Evolutionary conservation across 2,329 filamentous ascomycete species (phyloP).

Genomic region (Colletotrichum agaves): DNA sequence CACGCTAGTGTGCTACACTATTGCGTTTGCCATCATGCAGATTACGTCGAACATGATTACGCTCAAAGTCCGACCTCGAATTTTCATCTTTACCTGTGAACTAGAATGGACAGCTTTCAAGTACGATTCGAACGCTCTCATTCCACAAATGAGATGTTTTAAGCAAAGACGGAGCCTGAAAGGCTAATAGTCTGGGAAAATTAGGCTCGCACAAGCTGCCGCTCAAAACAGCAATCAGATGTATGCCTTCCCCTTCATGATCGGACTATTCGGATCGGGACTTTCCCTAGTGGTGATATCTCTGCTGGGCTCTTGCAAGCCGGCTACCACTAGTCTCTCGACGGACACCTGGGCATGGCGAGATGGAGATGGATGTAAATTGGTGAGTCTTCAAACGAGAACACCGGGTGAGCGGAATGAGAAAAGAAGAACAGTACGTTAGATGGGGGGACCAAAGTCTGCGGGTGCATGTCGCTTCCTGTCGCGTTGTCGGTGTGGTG

Average conservation of each 20-base stretch:
- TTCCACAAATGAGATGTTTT: no score
- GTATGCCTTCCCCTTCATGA: conserved; percentile 47
- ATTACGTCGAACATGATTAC: conserved; percentile 73
- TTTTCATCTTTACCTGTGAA: conserved; percentile 67
- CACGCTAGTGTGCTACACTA: conserved; percentile 41
- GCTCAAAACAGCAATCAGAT: conserved; percentile 39
- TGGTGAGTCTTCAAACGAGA: not conserved
- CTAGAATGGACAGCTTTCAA: conserved; percentile 14
- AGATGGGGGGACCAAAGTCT: not conserved
- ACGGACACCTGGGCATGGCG: conserved; percentile 44
- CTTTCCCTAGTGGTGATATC: conserved; percentile 46
- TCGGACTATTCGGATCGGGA: conserved; percentile 46
- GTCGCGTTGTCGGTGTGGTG: conserved; percentile 43
- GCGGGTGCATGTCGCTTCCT: conserved; percentile 44
- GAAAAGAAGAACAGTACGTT: not conserved
- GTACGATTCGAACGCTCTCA: not conserved
- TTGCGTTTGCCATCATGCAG: conserved; percentile 75
- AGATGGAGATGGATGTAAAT: conserved; percentile 49
- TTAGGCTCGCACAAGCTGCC: conserved; percentile 14
- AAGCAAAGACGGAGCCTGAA: not conserved
- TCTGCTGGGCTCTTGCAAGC: conserved; percentile 46
- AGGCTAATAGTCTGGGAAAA: not conserved
- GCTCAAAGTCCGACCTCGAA: conserved; percentile 68
- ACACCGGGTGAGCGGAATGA: not conserved
- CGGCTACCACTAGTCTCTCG: conserved; percentile 43